Evolutionary conservation across 192 early-diverging fungal species (phyloP).

Genomic region (Linnemannia zychae): DNA sequence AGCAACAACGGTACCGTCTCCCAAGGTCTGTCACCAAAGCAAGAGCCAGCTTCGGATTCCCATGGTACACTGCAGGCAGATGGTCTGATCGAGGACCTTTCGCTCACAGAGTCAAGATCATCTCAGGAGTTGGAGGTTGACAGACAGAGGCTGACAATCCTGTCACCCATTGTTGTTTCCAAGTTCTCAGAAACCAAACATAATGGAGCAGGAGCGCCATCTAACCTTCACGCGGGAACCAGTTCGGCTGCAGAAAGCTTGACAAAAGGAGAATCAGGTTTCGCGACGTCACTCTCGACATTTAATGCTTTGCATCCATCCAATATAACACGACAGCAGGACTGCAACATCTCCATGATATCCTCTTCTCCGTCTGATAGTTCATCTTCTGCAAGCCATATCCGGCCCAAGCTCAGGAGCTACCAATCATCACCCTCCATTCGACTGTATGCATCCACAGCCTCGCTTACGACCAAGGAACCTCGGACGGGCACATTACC

Average conservation of each 20-base stretch:
- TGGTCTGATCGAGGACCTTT: slow-evolving; percentile 17
- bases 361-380: background rate
- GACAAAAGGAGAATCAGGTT: background rate
- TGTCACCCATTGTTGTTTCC: slow-evolving; percentile 30
- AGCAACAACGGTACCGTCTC: background rate
- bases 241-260: background rate
- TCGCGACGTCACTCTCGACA: background rate
- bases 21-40: background rate
- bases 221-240: background rate
- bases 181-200: background rate
- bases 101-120: slow-evolving; percentile 13
- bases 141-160: slow-evolving; percentile 10
- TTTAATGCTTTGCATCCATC: background rate
- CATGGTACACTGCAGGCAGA: background rate
- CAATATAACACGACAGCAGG: background rate
- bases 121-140: slow-evolving; percentile 8
- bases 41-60: background rate
- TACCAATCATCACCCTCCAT: slow-evolving; percentile 57
- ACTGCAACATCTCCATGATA: background rate
- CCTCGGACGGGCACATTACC: background rate
- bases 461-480: background rate
- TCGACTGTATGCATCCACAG: slow-evolving; percentile 12
- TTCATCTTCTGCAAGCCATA: slow-evolving; percentile 23
- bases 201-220: background rate
- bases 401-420: slow-evolving; percentile 38